Base-by-base conservation (phyloP, 2,329 filamentous ascomycete species). In the Aspergillus sp. region DNA sequence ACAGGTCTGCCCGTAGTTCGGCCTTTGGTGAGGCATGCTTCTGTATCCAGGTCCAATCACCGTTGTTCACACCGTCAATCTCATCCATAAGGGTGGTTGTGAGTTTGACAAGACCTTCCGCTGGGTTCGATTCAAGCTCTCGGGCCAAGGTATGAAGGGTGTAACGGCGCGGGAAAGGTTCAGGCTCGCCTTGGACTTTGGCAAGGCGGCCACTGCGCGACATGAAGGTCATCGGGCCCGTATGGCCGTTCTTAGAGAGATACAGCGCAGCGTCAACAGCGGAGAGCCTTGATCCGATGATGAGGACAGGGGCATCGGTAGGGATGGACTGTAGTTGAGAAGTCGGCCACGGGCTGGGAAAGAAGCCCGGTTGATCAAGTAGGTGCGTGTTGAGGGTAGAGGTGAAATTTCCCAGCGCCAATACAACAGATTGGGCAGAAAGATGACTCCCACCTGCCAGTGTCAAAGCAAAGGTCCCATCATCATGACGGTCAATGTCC, bases 31-130 rank as follows among this genome's bases (percentile, higher is more conserved):
- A 57, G 3, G 32, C 58, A 17, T 62, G 41, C 10, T 55, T 59
- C 25, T 59, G 60, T 5, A 62, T 45, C 60, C 60, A 62, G 51
- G 50, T 49, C 60, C 60, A 62, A 36, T 62, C 60, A 8, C 51
- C 55, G 1, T 53, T 32, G 38, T 51, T 59, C n/a, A 49, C 45
- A 2, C 43, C 43, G 19, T 51, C 58, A 8, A 62, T 51, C 25
- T 62, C 60, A 17, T 62, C 60, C 57, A 62, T 59, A 4, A 62
- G 21, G 15, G 36, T 28, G n/a, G 56, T 59, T 2, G 50, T 62
- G 38, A 62, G 25, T n/a, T 53, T 43, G 25, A 57, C 41, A n/a
- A 62, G 38, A 12, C 30, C 53, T 13, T 59, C 57, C n/a, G 49
- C 45, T 1, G 56, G 19, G 17, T 47, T 53, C 12, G 43, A 51